A percentile compares a stretch with the other conserved stretches of the same genome.
Conservation (phyloP, 345 rosid species). For the Gossypium ekmanianum region DNA sequence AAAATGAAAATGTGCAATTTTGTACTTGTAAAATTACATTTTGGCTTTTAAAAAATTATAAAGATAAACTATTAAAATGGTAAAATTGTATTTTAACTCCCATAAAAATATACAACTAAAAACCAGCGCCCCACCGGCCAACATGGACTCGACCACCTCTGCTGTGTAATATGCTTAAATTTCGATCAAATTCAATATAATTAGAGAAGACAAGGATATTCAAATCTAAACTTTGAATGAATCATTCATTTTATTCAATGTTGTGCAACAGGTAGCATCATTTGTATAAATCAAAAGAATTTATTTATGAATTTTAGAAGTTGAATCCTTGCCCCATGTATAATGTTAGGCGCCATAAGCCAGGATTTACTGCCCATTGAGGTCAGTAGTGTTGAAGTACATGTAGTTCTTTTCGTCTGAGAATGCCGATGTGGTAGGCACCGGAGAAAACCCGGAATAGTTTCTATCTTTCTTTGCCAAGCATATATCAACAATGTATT, state of each 20-base stretch:
- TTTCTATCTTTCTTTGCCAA: constrained; percentile 27
- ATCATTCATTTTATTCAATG: background rate
- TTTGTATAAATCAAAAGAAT: background rate
- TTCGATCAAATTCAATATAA: background rate
- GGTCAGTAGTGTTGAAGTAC: constrained; percentile 28
- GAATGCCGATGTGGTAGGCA: constrained; percentile 21
- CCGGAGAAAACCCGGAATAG: constrained; percentile 35
- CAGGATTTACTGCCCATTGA: background rate
- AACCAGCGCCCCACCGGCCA: background rate
- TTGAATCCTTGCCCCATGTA: background rate
- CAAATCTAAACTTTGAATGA: background rate
- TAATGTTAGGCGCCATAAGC: background rate
- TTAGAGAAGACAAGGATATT: background rate
- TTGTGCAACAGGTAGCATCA: background rate
- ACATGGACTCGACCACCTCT: background rate
- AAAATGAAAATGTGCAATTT: no score
- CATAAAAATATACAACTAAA: no score
- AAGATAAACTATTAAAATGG: no score
- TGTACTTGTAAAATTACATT: no score
- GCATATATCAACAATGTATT: constrained; percentile 32
- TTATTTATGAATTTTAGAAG: background rate
- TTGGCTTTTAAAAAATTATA: no score
- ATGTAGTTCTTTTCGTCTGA: constrained; percentile 22
- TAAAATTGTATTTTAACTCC: no score
- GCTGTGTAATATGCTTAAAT: background rate